Percentiles rank a stretch among this genome's conserved stretches.
Evolutionary conservation across 2,329 filamentous ascomycete genomes (phyloP).

Genomic region (Fusarium sp.): DNA sequence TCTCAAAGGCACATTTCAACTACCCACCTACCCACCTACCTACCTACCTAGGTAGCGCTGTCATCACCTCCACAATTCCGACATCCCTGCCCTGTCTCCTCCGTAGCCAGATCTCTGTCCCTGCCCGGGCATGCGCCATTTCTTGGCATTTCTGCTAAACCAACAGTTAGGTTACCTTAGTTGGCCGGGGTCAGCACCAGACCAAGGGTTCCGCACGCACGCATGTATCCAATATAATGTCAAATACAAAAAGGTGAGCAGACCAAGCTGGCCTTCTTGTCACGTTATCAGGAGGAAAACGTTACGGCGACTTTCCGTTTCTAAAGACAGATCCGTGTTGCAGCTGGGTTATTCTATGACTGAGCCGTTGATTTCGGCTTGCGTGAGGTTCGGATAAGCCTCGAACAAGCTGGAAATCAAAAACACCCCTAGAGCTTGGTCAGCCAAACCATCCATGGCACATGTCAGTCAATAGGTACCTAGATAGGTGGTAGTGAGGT

Average conservation of each 20-base stretch:
- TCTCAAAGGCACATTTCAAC: slow-evolving; percentile 6
- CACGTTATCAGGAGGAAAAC: background rate
- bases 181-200: slow-evolving; percentile 27
- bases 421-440: slow-evolving; percentile 11
- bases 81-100: slow-evolving; percentile 34
- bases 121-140: slow-evolving; percentile 34
- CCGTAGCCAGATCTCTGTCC: slow-evolving; percentile 33
- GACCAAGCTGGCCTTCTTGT: background rate
- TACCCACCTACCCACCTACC: no score
- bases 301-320: background rate
- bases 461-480: slow-evolving; percentile 21
- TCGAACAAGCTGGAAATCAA: background rate
- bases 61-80: slow-evolving; percentile 32
- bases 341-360: background rate
- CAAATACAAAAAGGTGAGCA: slow-evolving; percentile 7
- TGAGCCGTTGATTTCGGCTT: background rate
- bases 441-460: slow-evolving; percentile 24
- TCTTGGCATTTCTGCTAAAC: slow-evolving; percentile 34
- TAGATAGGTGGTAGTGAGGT: background rate
- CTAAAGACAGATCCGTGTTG: background rate
- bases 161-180: background rate
- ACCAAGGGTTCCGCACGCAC: slow-evolving; percentile 1
- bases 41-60: background rate
- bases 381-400: background rate
- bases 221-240: slow-evolving; percentile 16